Base-by-base conservation (phyloP, 2,329 filamentous ascomycete species). In the Aphanoascus verrucosus region DNA sequence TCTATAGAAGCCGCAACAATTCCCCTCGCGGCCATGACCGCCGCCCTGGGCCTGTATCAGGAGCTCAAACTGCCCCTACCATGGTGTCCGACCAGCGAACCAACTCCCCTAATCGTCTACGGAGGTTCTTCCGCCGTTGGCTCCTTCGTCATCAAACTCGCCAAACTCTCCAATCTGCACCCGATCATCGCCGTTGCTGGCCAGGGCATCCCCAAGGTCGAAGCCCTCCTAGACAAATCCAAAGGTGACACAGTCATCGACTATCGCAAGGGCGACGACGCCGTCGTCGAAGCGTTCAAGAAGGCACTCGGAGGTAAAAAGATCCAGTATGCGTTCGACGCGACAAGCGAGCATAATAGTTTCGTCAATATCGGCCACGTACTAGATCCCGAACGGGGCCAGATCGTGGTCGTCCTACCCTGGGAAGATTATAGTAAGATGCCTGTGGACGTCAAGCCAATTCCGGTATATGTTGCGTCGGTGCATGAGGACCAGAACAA, bases 151-250 rank as follows among this genome's bases (percentile, higher is more conserved):
- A 66, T 83, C 42, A 78, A 84, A 63, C 69, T 84, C 14, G 79
- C 79, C 9, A 61, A 58, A 3, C 67, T 68, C 7, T 74, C 73
- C 55, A 78, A 80, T 61, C 78, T 84, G 56, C 79, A 83, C 63
- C 82, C 81, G 0, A 66, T 84, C 42, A 80, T 85, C 57, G 75
- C 73, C 55, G 71, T 84, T 6, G 80, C 81, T 0, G 81, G 81
- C 5, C 68, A 70, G 1, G 77, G 76, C 5, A 64, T 64, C 7
- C 60, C 72, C 1, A 77, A 77, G 58, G 78, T 83, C 2, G 69
- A 77, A 62, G 64, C 60, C 0, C 65, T 82, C 32, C 73, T 83
- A 52, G 75, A 81, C 60, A 63, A 64, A 8, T 65, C 63, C 49
- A 78, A 77, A 60, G 80, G 80, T 38, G 81, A 84, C 60, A 66